Evolutionary conservation across 2,329 filamentous ascomycete genomes (phyloP).

Genomic region (Penicillium sp.): DNA sequence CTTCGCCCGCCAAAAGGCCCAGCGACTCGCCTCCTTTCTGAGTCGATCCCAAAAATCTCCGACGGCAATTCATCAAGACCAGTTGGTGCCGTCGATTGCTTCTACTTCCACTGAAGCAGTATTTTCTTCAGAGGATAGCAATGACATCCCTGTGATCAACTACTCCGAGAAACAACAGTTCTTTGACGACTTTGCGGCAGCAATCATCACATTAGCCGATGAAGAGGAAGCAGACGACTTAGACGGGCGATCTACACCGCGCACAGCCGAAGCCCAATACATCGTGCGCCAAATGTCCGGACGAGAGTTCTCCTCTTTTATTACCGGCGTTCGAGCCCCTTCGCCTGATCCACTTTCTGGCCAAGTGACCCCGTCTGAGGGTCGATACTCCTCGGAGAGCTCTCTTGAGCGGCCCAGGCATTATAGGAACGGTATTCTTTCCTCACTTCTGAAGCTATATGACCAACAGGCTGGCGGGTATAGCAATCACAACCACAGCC

Average conservation of each 20-base stretch:
- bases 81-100: conserved; percentile 32
- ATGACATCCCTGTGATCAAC: conserved; percentile 40
- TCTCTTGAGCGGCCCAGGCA: conserved; percentile 68
- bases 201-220: conserved; percentile 21
- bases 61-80: conserved; percentile 31
- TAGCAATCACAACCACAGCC: conserved; percentile 18
- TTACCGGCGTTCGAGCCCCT: conserved; percentile 36
- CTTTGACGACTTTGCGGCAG: conserved; percentile 23
- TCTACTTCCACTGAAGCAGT: conserved; percentile 33
- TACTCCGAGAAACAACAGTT: conserved; percentile 37
- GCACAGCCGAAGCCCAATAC: conserved; percentile 35
- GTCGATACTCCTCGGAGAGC: conserved; percentile 56
- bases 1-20: conserved; percentile 38
- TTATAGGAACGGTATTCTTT: conserved; percentile 73
- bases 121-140: conserved; percentile 33
- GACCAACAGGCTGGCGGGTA: conserved; percentile 50
- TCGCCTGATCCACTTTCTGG: conserved; percentile 38
- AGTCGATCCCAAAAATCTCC: conserved; percentile 35
- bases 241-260: conserved; percentile 31
- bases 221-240: conserved; percentile 35
- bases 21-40: conserved; percentile 38
- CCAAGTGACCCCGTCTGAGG: conserved; percentile 37
- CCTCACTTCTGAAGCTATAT: conserved; percentile 71
- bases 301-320: conserved; percentile 33
- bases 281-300: conserved; percentile 42